phyloP scores from a whole-genome alignment of 2,329 filamentous ascomycete species.

The Arthrobotrys sphaeroides region DNA sequence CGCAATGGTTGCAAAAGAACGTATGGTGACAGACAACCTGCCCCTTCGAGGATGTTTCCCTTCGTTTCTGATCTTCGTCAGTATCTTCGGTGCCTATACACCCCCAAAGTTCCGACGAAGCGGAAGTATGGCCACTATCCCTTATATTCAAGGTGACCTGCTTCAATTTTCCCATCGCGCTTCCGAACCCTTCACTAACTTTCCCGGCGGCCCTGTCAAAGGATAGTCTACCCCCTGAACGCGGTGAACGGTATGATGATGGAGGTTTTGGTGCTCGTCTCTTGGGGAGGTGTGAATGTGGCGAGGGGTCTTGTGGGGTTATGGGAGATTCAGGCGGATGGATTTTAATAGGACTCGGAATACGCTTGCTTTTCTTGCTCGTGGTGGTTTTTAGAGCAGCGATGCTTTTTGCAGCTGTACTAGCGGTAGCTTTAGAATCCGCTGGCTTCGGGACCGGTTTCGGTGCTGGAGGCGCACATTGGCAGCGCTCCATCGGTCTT shows the following conservation, averaged over 20 bases:
- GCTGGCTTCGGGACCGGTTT: no score
- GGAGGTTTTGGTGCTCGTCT: neutral
- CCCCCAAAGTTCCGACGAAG: neutral
- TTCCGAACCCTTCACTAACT: neutral
- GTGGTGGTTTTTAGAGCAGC: neutral
- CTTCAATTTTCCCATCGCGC: neutral
- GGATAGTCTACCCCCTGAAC: neutral
- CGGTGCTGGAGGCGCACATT: neutral
- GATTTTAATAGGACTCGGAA: no score
- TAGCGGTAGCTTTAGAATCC: no score
- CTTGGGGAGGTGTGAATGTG: no score
- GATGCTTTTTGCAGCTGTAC: no score
- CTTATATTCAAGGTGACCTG: neutral
- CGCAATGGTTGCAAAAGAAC: conserved; percentile 15
- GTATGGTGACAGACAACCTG: neutral
- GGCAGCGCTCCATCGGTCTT: neutral
- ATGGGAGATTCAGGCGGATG: no score
- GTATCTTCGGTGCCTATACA: neutral
- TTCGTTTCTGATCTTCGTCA: neutral
- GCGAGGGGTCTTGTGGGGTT: no score
- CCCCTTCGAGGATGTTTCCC: neutral
- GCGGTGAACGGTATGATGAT: neutral
- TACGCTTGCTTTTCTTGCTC: no score
- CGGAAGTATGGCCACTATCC: neutral
- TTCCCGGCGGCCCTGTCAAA: neutral